Evolutionary conservation across 768 basidiomycete genomes (phyloP).

Genomic region (Panellus pusillus): DNA sequence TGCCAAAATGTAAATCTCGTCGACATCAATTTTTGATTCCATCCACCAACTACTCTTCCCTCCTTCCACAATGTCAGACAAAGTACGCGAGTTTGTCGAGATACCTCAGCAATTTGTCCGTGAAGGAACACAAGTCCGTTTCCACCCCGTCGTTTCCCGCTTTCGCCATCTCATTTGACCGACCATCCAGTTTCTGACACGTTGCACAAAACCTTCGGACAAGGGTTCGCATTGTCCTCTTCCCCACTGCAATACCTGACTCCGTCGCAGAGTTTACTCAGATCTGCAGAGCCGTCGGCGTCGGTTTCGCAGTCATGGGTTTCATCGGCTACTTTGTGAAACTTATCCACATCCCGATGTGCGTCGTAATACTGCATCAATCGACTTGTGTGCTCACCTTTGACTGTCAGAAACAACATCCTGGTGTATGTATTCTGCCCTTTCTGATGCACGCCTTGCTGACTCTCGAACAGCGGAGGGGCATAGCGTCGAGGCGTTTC

Average conservation of each 20-base stretch:
- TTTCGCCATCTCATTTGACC: conserved; percentile 12
- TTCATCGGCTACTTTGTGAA: conserved; percentile 99
- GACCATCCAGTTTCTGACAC: conserved; percentile 76
- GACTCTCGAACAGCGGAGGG: conserved; percentile 59
- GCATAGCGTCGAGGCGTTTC: conserved; percentile 47
- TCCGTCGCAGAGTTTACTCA: conserved; percentile 77
- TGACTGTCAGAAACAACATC: conserved; percentile 80
- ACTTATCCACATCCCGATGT: conserved; percentile 98
- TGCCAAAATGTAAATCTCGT: not conserved
- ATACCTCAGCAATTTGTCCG: conserved; percentile 89
- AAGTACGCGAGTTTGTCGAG: conserved; percentile 86
- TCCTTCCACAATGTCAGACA: conserved; percentile 75
- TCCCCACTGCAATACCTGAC: conserved; percentile 2
- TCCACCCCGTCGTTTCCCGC: not conserved
- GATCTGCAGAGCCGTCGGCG: conserved; percentile 94
- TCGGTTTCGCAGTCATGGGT: conserved; percentile 98
- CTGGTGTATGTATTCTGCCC: conserved; percentile 76
- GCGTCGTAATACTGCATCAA: conserved; percentile 36
- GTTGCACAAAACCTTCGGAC: conserved; percentile 96
- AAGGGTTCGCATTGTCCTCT: conserved; percentile 62
- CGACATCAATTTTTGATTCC: too few relatives aligned
- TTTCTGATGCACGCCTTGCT: not conserved
- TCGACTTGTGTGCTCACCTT: conserved; percentile 18
- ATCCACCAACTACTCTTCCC: conserved; percentile 6
- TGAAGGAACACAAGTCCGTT: conserved; percentile 87